Percentiles rank a stretch among this genome's conserved stretches.
Conservation (phyloP, 306 rosid genomes). For the Trifolium repens region DNA sequence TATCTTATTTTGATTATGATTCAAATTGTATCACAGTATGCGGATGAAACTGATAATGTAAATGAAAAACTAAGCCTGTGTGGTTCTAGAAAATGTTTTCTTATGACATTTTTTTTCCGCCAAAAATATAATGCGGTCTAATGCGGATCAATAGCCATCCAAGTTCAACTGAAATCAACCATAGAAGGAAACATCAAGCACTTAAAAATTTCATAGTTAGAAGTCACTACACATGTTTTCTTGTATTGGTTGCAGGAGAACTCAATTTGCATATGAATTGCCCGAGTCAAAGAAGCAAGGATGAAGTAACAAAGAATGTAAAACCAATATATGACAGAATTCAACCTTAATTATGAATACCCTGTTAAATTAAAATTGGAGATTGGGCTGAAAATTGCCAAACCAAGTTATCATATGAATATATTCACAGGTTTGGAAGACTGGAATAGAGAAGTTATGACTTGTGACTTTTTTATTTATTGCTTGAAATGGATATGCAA, state of each 20-base stretch:
- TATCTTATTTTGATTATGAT: conserved; percentile 3
- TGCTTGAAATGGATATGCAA: conserved; percentile 9
- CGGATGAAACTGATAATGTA: neutral
- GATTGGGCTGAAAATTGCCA: conserved; percentile 22
- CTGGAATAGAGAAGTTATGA: conserved; percentile 8
- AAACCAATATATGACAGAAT: neutral
- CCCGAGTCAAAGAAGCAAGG: neutral
- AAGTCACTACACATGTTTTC: neutral
- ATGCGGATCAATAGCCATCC: neutral
- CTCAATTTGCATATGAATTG: conserved; percentile 5
- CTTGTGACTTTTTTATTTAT: neutral
- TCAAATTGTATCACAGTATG: conserved; percentile 22
- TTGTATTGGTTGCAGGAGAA: neutral
- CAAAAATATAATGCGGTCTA: neutral
- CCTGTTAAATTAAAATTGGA: conserved; percentile 5
- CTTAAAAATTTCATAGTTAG: neutral
- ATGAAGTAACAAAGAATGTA: neutral
- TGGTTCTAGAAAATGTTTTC: neutral
- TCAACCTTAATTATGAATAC: neutral
- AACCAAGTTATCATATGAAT: conserved; percentile 10
- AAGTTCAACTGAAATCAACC: conserved; percentile 1
- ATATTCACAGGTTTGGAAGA: conserved; percentile 10
- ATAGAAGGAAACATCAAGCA: neutral
- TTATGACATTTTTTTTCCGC: neutral
- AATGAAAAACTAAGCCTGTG: conserved; percentile 1